Conservation (phyloP, 2,329 filamentous ascomycete species). For the Paradendryphiella salina region DNA sequence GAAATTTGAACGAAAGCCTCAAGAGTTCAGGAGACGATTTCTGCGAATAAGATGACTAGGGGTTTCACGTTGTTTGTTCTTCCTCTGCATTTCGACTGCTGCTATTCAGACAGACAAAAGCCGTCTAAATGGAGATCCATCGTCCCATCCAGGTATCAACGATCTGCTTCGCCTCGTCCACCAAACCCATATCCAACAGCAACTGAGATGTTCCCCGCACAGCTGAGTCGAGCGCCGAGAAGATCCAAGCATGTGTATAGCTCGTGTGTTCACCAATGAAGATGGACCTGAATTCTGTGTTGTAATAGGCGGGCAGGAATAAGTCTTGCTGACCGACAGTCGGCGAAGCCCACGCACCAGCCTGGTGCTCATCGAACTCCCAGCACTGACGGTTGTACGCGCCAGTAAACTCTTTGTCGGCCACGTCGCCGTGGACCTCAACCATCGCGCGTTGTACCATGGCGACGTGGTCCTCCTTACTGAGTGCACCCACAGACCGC, state of each 20-base stretch:
- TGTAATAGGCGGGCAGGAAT: constrained; percentile 73
- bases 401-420: constrained; percentile 65
- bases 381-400: constrained; percentile 68
- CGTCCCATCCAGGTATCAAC: constrained; percentile 70
- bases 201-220: constrained; percentile 67
- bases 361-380: constrained; percentile 63
- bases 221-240: constrained; percentile 67
- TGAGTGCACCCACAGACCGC: constrained; percentile 53
- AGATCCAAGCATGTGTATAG: constrained; percentile 73
- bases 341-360: constrained; percentile 65
- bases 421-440: constrained; percentile 66
- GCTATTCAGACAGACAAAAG: constrained; percentile 5
- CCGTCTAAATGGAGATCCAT: constrained; percentile 55
- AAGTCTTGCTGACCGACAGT: constrained; percentile 67
- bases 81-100: background rate
- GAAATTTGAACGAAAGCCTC: too few relatives aligned
- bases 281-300: constrained; percentile 69
- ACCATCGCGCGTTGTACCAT: constrained; percentile 67
- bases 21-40: too few relatives aligned
- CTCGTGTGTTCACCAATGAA: constrained; percentile 54
- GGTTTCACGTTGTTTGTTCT: background rate
- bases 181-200: constrained; percentile 65
- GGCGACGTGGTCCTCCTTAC: constrained; percentile 64
- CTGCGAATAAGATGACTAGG: too few relatives aligned
- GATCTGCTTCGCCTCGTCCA: constrained; percentile 69